phyloP scores from a whole-genome alignment of 306 rosid genomes.

The Prosopis cineraria region DNA sequence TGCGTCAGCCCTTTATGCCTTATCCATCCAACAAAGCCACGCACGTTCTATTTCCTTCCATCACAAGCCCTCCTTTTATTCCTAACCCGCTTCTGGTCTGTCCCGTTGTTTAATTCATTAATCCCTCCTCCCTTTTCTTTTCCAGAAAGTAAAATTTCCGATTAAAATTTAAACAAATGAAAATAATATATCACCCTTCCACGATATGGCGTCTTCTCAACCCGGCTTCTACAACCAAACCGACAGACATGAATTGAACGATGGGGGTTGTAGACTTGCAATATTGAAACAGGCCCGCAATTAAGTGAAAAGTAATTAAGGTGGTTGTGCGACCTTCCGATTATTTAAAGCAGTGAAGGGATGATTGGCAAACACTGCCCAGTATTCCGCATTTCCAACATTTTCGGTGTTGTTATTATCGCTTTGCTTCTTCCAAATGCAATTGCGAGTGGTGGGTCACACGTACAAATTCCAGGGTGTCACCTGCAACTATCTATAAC shows the following conservation, averaged over 20 bases:
- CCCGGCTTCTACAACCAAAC: neutral
- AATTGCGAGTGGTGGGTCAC: neutral
- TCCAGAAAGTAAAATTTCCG: too few relatives aligned
- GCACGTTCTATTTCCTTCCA: neutral
- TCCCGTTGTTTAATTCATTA: too few relatives aligned
- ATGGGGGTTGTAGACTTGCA: neutral
- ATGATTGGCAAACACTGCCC: neutral
- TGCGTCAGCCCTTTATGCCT: constrained; percentile 12
- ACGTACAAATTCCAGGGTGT: neutral
- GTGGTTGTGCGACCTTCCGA: neutral
- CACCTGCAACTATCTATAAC: neutral
- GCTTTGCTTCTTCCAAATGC: neutral
- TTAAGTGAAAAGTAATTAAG: neutral
- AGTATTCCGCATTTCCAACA: neutral
- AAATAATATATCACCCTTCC: neutral
- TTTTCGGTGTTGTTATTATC: neutral
- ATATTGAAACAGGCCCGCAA: neutral
- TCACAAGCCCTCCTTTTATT: neutral
- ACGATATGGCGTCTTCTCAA: too few relatives aligned
- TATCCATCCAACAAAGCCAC: constrained; percentile 62
- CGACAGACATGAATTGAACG: neutral
- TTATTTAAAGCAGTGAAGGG: neutral
- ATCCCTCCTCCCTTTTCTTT: too few relatives aligned
- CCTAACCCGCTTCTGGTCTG: neutral
- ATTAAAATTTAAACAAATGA: neutral